phyloP scores from a whole-genome alignment of 164 flowering plant genomes.

The Pachysandra terminalis region DNA sequence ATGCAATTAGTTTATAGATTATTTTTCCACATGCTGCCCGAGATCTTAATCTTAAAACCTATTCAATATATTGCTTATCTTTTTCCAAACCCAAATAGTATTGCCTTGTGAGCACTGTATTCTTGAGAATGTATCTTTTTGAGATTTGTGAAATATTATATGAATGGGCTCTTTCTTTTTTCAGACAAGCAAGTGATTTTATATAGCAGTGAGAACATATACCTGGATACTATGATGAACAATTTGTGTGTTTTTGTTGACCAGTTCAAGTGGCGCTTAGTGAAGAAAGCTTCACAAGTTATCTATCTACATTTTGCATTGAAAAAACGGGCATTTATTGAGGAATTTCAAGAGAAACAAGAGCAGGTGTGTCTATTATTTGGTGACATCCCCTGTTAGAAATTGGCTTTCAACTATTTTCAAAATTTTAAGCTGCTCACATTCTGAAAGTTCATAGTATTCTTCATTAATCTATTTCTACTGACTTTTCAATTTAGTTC shows the following conservation, averaged over 20 bases:
- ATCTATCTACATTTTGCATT: constrained; percentile 81
- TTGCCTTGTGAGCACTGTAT: not conserved
- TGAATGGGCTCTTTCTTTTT: not conserved
- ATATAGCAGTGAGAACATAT: not conserved
- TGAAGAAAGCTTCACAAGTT: constrained; percentile 94
- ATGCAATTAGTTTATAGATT: no score
- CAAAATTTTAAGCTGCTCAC: not conserved
- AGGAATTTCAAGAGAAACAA: constrained; percentile 95
- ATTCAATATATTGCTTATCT: not conserved
- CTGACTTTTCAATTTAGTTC: no score
- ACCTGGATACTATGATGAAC: constrained; percentile 2
- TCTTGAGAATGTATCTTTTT: not conserved
- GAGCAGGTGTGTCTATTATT: constrained; percentile 62
- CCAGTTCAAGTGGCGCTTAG: constrained; percentile 88
- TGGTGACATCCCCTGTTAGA: not conserved
- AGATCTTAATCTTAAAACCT: no score
- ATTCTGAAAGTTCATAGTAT: no score
- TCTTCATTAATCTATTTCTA: not conserved
- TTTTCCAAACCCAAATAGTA: not conserved
- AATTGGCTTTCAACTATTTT: not conserved
- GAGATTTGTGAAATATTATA: not conserved
- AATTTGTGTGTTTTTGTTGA: constrained; percentile 13
- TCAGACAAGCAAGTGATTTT: not conserved
- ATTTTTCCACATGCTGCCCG: no score
- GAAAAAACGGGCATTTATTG: constrained; percentile 84